Evolutionary conservation across 805 yeast genomes (phyloP).

Genomic region (Jamesozyma jinghongensis): DNA sequence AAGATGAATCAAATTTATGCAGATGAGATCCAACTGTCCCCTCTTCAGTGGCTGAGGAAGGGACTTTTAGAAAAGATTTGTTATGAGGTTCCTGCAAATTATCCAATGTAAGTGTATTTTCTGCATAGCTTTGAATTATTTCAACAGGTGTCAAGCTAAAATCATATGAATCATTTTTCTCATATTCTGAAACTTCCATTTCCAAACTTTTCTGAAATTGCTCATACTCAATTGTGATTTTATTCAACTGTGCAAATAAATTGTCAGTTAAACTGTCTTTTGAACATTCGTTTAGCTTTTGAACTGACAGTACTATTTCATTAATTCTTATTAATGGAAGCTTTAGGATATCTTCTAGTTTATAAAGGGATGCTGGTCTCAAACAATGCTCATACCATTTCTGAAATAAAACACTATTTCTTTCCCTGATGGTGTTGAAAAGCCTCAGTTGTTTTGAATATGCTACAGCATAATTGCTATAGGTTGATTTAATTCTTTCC

Average conservation of each 20-base stretch:
- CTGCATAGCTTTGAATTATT: slow-evolving; percentile 22
- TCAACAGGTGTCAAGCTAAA: slow-evolving; percentile 23
- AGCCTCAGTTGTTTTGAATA: slow-evolving; percentile 27
- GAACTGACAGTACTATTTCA: slow-evolving; percentile 17
- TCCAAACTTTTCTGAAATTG: slow-evolving; percentile 12
- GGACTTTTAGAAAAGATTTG: too few species aligned
- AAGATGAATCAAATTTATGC: not conserved
- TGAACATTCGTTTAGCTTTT: slow-evolving; percentile 1
- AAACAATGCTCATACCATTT: slow-evolving; percentile 32
- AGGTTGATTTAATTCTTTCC: slow-evolving; percentile 29
- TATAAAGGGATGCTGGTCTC: slow-evolving; percentile 18
- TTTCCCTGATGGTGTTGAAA: slow-evolving; percentile 13
- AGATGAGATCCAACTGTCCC: too few species aligned
- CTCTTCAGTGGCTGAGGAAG: too few species aligned
- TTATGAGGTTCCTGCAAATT: too few species aligned
- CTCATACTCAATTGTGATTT: slow-evolving; percentile 7
- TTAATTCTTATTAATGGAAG: slow-evolving; percentile 29
- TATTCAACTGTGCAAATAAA: slow-evolving; percentile 1
- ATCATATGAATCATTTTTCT: slow-evolving; percentile 14
- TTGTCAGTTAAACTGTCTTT: not conserved
- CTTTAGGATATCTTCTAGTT: slow-evolving; percentile 27
- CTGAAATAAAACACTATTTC: slow-evolving; percentile 13
- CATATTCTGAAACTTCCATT: slow-evolving; percentile 14
- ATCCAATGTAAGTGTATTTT: not conserved
- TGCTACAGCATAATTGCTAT: slow-evolving; percentile 27